These are phyloP conservation scores for Colletotrichum graminicola DNA, from an alignment of 2,329 filamentous ascomycete genomes.

Conservation along the genomic window DNA sequence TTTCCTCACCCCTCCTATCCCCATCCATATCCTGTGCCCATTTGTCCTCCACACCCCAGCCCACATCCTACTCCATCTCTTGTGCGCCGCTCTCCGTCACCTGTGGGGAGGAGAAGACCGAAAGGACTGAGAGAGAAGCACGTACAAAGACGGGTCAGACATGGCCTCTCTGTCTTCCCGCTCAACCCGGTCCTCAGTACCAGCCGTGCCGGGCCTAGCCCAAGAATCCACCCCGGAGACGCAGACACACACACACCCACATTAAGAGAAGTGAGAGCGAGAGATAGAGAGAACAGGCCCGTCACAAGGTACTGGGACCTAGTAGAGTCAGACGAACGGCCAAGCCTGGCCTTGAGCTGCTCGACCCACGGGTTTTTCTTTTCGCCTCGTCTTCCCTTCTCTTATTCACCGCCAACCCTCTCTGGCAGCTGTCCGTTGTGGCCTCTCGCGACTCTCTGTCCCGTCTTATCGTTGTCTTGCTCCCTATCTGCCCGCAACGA, in stretches of 20 bases:
- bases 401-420: background rate
- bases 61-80: constrained; percentile 42
- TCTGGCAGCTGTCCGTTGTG: background rate
- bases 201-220: constrained; percentile 22
- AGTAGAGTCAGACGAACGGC: constrained; percentile 30
- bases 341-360: constrained; percentile 24
- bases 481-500: background rate
- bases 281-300: constrained; percentile 10
- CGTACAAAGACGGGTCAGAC: constrained; percentile 24
- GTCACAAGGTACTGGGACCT: constrained; percentile 34
- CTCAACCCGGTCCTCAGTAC: constrained; percentile 18
- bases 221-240: constrained; percentile 22
- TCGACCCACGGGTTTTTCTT: constrained; percentile 24
- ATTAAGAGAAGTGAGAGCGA: constrained; percentile 8
- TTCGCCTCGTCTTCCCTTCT: constrained; percentile 23
- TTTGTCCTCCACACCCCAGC: constrained; percentile 39
- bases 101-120: constrained; percentile 25
- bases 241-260: constrained; percentile 15
- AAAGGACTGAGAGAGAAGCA: constrained; percentile 21
- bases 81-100: constrained; percentile 36
- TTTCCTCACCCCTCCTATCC: constrained; percentile 16
- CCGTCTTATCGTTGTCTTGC: constrained; percentile 3
- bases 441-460: background rate
- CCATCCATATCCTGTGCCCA: constrained; percentile 38
- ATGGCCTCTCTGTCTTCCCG: constrained; percentile 19